Percentiles rank a stretch among this genome's conserved stretches.
phyloP scores from a whole-genome alignment of 164 flowering plant species.

The Macadamia tetraphylla region DNA sequence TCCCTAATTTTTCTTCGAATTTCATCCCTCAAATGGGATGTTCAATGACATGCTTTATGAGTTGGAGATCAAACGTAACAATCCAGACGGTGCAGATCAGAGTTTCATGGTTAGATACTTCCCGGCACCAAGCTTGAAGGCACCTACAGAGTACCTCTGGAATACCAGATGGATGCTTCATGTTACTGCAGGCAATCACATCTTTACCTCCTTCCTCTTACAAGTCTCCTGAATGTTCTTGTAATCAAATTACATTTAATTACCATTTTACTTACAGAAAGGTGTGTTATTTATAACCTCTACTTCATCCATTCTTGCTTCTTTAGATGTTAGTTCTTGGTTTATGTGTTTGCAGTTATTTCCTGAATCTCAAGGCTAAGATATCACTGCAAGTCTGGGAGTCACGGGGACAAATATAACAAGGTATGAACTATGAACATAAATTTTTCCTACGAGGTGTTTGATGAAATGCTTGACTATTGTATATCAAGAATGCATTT shows the following conservation, averaged over 20 bases:
- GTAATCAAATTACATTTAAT: background rate
- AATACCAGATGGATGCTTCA: slow-evolving; percentile 99
- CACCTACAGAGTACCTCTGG: slow-evolving; percentile 76
- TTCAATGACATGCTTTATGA: slow-evolving; percentile 78
- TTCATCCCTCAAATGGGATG: slow-evolving; percentile 76
- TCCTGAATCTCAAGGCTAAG: too few species aligned
- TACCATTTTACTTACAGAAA: too few species aligned
- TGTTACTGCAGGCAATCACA: slow-evolving; percentile 58
- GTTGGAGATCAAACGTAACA: slow-evolving; percentile 42
- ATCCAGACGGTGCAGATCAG: slow-evolving; percentile 94
- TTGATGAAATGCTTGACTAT: too few species aligned
- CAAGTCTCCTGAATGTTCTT: background rate
- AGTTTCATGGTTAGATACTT: slow-evolving; percentile 79
- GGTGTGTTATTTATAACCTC: too few species aligned
- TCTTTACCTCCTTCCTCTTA: background rate
- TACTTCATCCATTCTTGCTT: too few species aligned
- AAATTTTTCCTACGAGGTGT: too few species aligned
- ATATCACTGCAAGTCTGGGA: too few species aligned
- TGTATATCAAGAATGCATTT: too few species aligned
- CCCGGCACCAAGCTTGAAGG: slow-evolving; percentile 72
- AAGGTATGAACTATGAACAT: too few species aligned
- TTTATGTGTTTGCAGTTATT: too few species aligned
- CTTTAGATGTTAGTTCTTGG: too few species aligned
- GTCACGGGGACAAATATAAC: too few species aligned
- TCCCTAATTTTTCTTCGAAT: background rate